Conservation (phyloP, 306 rosid genomes). For the Malus sylvestris region DNA sequence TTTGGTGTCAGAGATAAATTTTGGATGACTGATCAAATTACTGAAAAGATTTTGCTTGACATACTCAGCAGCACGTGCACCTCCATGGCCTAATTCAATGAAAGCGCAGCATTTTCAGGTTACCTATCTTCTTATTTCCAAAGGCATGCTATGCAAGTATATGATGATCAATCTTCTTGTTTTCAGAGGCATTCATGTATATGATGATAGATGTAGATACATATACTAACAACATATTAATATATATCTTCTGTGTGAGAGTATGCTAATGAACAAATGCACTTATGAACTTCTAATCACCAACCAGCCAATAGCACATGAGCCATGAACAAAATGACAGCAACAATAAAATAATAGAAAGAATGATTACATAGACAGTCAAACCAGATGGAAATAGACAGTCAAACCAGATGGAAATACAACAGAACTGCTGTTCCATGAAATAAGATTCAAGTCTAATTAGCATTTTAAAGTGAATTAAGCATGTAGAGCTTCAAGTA, state of each 20-base stretch:
- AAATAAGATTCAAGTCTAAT: not conserved
- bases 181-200: not conserved
- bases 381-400: not conserved
- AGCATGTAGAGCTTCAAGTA: not conserved
- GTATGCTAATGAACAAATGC: not conserved
- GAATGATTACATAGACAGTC: not conserved
- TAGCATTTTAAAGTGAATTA: not conserved
- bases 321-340: not conserved
- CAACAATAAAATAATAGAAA: not conserved
- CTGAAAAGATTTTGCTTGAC: conserved; percentile 90
- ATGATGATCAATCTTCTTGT: not conserved
- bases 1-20: conserved; percentile 91
- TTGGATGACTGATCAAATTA: conserved; percentile 86
- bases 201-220: not conserved
- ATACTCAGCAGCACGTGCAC: conserved; percentile 94
- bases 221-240: not conserved
- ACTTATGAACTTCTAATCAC: not conserved
- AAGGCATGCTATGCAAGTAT: not conserved
- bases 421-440: not conserved
- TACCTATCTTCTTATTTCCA: not conserved
- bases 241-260: not conserved
- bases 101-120: conserved; percentile 10
- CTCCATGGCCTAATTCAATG: conserved; percentile 77
- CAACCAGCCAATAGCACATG: not conserved
- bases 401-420: not conserved